Base-by-base conservation (phyloP, 73 alveolate genomes). In the Paramecium octaurelia region DNA sequence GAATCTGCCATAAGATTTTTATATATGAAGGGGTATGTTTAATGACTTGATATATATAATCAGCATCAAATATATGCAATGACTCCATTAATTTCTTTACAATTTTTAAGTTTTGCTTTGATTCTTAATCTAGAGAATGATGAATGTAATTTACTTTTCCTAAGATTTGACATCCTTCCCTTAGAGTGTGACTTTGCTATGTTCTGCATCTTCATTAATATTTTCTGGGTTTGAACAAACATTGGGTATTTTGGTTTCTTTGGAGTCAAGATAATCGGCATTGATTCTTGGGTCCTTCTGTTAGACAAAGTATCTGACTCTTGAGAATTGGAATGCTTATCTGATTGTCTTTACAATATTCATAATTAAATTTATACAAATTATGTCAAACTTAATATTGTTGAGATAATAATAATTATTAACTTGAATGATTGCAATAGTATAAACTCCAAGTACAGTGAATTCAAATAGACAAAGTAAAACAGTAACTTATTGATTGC, bases 41-140 rank as follows among this genome's bases (percentile, higher is more conserved):
- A 54, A 54, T 54, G 69, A 18, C 6, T 54, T 54, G 11, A 2
- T 48, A 40, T 54, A 50, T 50, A 54, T 54, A 54, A 54, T 54
- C 69, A 54, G 69, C 69, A 54, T 64, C 84, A 64, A 31, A 64
- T 64, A 64, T 64, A 64, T 64, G 84, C 84, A 64, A 64, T 64
- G 21, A 64, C 21, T 31, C 84, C 84, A 64, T 64, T 64, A 31
- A 64, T 64, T 64, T 64, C 84, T 64, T 34, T 64, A n/a, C 84
- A 64, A 12, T 27, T 31, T 64, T 64, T 64, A 40, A 64, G 48
- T 64, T 64, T 31, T 31, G 27, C 84, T 23, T 64, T 64, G 9
- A 64, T 64, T 34, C 84, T 20, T 42, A 64, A 64, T 31, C 84
- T 64, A 27, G 9, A 12, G 8, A 1, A 64, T 27, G 2, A 54